Percentiles rank a stretch among this genome's conserved stretches.
Evolutionary conservation across 768 basidiomycete genomes (phyloP).

Genomic region (Exidia glandulosa): DNA sequence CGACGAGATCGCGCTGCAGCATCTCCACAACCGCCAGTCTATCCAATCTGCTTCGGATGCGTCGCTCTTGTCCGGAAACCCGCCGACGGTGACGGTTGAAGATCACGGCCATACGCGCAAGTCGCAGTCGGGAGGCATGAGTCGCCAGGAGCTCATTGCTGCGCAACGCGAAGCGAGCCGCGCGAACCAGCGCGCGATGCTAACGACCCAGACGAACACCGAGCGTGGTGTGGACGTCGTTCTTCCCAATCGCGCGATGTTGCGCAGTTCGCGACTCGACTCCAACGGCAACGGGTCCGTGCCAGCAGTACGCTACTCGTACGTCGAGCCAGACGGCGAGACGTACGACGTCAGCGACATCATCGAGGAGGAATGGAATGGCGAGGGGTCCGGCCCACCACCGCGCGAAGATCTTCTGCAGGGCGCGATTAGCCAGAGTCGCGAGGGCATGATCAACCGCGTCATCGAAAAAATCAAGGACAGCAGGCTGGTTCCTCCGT

Average conservation of each 20-base stretch:
- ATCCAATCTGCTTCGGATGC: constrained; percentile 30
- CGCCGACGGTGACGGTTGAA: constrained; percentile 10
- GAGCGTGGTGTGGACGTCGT: constrained; percentile 83
- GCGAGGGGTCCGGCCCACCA: constrained; percentile 17
- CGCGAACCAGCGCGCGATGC: constrained; percentile 76
- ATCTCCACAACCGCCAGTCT: constrained; percentile 53
- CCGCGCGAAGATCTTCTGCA: constrained; percentile 53
- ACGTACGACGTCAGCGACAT: constrained; percentile 90
- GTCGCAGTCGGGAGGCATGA: constrained; percentile 18
- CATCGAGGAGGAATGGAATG: constrained; percentile 78
- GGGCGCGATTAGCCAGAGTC: constrained; percentile 45
- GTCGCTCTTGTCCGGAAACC: too few species aligned
- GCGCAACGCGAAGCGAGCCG: constrained; percentile 81
- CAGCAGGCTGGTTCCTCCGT: constrained; percentile 24
- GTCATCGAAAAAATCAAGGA: constrained; percentile 68
- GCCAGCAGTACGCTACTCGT: constrained; percentile 84
- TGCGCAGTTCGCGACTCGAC: constrained; percentile 75
- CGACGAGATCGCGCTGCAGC: constrained; percentile 72
- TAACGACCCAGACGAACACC: constrained; percentile 76
- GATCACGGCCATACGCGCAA: constrained; percentile 25
- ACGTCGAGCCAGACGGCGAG: constrained; percentile 82
- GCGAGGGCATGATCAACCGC: constrained; percentile 52
- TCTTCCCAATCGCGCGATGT: constrained; percentile 71
- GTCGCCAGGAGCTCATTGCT: constrained; percentile 84
- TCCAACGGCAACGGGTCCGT: constrained; percentile 27